Evolutionary conservation across 352 stramenopile species (phyloP).

Genomic region (Phytopythium ostracodes): DNA sequence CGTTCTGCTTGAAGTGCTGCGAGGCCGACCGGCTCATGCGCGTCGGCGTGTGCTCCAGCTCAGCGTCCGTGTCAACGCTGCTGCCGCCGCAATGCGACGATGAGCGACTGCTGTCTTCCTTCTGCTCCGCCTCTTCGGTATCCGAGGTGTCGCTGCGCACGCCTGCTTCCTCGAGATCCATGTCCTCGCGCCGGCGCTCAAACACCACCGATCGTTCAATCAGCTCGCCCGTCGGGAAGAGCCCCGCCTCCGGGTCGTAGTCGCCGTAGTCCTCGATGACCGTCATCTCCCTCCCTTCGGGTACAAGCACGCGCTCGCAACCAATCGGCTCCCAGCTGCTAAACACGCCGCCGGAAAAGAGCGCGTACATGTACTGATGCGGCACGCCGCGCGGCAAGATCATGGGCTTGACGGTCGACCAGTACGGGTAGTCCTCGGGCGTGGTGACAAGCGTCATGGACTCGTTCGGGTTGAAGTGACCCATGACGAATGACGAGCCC

Average conservation of each 20-base stretch:
- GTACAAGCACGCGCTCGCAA: conserved; percentile 63
- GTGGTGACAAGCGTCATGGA: conserved; percentile 95
- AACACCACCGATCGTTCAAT: conserved; percentile 63
- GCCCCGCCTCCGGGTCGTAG: conserved; percentile 60
- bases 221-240: conserved; percentile 51
- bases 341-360: conserved; percentile 84
- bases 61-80: conserved; percentile 11
- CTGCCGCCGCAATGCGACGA: background rate
- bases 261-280: conserved; percentile 74
- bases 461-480: conserved; percentile 85
- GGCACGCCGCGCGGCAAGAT: conserved; percentile 84
- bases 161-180: conserved; percentile 8
- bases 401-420: conserved; percentile 92
- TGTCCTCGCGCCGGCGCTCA: conserved; percentile 33
- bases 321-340: conserved; percentile 81
- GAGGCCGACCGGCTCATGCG: conserved; percentile 25
- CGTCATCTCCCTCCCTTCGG: conserved; percentile 75
- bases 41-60: background rate
- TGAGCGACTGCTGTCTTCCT: conserved; percentile 8
- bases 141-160: conserved; percentile 7
- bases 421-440: conserved; percentile 95
- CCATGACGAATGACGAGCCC: conserved; percentile 82
- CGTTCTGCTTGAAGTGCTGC: conserved; percentile 51
- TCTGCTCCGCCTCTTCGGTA: conserved; percentile 13
- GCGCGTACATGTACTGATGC: conserved; percentile 90